Evolutionary conservation across 2,329 filamentous ascomycete genomes (phyloP).

Genomic region (Fusarium dlaminii): DNA sequence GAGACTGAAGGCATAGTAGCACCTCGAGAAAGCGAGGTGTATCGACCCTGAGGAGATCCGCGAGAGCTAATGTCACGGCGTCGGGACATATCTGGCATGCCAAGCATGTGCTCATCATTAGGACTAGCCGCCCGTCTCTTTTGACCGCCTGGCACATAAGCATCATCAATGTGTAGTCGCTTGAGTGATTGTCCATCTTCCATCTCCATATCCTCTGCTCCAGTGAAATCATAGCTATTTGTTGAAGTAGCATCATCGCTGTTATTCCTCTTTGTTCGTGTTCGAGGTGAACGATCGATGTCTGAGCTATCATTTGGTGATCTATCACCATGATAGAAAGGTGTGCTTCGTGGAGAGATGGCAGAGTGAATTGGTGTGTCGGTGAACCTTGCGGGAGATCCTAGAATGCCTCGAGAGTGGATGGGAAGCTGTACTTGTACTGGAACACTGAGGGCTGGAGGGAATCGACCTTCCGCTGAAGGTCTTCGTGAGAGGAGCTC

Average conservation of each 20-base stretch:
- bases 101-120: conserved; percentile 56
- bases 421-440: conserved; percentile 53
- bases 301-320: conserved; percentile 57
- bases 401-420: conserved; percentile 52
- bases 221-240: conserved; percentile 54
- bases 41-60: conserved; percentile 62
- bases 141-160: conserved; percentile 54
- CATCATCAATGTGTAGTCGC: conserved; percentile 61
- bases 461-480: conserved; percentile 52
- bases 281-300: conserved; percentile 58
- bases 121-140: conserved; percentile 68
- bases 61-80: conserved; percentile 60
- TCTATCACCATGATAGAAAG: conserved; percentile 55
- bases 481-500: conserved; percentile 51
- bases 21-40: conserved; percentile 57
- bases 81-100: conserved; percentile 56
- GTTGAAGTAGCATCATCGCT: conserved; percentile 62
- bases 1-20: conserved; percentile 56
- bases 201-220: conserved; percentile 57
- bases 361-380: conserved; percentile 61
- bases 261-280: conserved; percentile 59
- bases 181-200: conserved; percentile 62
- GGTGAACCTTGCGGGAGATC: conserved; percentile 55
- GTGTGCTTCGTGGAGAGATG: conserved; percentile 56
- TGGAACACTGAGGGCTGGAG: conserved; percentile 54